Base-by-base conservation (phyloP, 768 basidiomycete genomes). In the Mycena filopes region DNA sequence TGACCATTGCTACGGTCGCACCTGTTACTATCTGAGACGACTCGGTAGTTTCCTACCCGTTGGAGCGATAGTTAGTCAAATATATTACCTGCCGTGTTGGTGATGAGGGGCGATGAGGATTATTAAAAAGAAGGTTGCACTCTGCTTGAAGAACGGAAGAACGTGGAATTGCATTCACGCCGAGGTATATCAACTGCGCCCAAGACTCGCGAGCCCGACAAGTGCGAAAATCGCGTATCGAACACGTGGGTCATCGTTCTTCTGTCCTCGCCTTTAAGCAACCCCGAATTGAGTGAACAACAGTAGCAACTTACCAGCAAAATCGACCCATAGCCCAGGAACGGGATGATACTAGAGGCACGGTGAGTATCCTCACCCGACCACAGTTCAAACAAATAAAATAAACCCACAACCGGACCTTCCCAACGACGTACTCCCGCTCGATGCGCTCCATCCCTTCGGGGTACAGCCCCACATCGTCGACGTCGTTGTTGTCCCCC, bases 401-500 rank as follows among this genome's bases (percentile, higher is more conserved):
- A 49, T 8, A 18, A 4, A 75, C 82, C 61, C 65, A 84, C 84
- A 80, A 81, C 58, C 77, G 70, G 26, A 86, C 84, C 71, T 83
- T 84, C 40, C 82, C 83, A 21, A 83, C 78, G 36, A 86, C 75
- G 65, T 84, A 80, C 55, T 77, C 76, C 38, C 78, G 68, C 66
- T 82, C 78, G 10, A 87, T 67, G 79, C 82, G 82, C 40, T 79
- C 67, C 65, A 82, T 74, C 5, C 83, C 83, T 38, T 75, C 72
- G n/a, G n/a, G n/a, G 68, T 87, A 86, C 28, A 87, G 71, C 4
- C 55, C 65, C 25, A 84, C 63, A 66, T 87, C 85, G 62, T 86
- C 83, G 0, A 71, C 70, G 1, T 63, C 63, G 69, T 87, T 87
- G 74, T 87, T 86, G 69, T 87, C 86, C 9, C 86, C 86, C 74